phyloP scores from a whole-genome alignment of 2,329 filamentous ascomycete species.

The Cryphonectria parasitica region DNA sequence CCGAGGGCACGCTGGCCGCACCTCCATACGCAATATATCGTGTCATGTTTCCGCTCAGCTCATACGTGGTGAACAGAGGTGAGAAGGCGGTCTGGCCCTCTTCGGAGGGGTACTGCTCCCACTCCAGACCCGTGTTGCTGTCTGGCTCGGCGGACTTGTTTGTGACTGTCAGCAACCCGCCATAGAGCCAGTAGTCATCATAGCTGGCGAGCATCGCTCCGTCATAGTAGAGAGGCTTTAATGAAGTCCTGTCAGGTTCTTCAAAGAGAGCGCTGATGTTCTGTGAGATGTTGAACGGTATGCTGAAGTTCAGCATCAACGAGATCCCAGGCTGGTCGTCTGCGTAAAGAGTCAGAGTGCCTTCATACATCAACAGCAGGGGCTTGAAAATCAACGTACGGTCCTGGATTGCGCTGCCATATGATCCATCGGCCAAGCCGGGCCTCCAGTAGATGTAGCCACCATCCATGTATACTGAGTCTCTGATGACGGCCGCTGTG shows the following conservation, averaged over 20 bases:
- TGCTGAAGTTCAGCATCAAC: slow-evolving; percentile 62
- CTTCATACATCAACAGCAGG: not conserved
- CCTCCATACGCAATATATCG: slow-evolving; percentile 69
- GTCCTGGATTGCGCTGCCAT: slow-evolving; percentile 38
- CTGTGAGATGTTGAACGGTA: slow-evolving; percentile 54
- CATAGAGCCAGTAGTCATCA: slow-evolving; percentile 65
- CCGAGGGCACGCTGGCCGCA: slow-evolving; percentile 66
- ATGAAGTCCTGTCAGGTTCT: slow-evolving; percentile 39
- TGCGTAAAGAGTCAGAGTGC: slow-evolving; percentile 35
- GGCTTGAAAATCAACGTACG: slow-evolving; percentile 43
- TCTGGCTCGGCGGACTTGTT: slow-evolving; percentile 42
- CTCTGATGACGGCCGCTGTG: slow-evolving; percentile 60
- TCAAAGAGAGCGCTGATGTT: slow-evolving; percentile 60
- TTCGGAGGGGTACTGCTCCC: slow-evolving; percentile 58
- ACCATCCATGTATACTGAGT: slow-evolving; percentile 69
- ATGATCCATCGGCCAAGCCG: slow-evolving; percentile 50
- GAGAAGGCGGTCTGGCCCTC: slow-evolving; percentile 46
- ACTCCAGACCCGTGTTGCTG: slow-evolving; percentile 50
- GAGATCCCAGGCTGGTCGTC: slow-evolving; percentile 57
- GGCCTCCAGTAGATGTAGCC: slow-evolving; percentile 59
- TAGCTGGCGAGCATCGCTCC: slow-evolving; percentile 70
- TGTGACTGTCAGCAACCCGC: slow-evolving; percentile 53
- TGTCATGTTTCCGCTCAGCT: slow-evolving; percentile 51
- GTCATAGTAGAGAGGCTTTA: slow-evolving; percentile 59
- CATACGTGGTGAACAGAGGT: slow-evolving; percentile 46